A percentile compares a stretch with the other conserved stretches of the same genome.
These are phyloP conservation scores for Suillus brevipes DNA, from an alignment of 768 basidiomycete species.

Conservation along the genomic window DNA sequence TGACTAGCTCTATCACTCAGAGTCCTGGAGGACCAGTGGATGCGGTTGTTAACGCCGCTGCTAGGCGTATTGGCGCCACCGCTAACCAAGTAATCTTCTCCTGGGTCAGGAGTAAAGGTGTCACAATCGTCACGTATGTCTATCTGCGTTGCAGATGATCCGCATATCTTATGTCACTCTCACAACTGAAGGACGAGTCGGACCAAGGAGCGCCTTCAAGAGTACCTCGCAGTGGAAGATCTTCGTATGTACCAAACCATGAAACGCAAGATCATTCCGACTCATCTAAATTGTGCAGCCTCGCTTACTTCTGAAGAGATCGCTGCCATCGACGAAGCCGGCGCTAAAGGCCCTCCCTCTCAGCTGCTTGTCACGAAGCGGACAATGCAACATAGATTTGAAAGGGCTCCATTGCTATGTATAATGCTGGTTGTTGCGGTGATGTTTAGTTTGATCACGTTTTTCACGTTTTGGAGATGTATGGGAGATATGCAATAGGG, in stretches of 20 bases:
- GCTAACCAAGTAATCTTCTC: conserved; percentile 66
- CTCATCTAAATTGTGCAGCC: conserved; percentile 32
- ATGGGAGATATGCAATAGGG: background rate
- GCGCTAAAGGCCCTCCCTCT: conserved; percentile 46
- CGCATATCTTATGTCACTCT: conserved; percentile 5
- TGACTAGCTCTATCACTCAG: conserved; percentile 54
- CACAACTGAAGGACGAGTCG: conserved; percentile 53
- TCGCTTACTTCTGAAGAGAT: conserved; percentile 58
- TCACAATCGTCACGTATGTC: conserved; percentile 62
- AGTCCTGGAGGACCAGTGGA: conserved; percentile 69
- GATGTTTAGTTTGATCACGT: background rate
- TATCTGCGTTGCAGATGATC: background rate
- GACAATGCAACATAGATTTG: background rate
- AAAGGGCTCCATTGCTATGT: background rate
- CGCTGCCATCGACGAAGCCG: conserved; percentile 62
- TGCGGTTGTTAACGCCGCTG: conserved; percentile 49
- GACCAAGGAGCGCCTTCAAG: conserved; percentile 57
- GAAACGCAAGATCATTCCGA: background rate
- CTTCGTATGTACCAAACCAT: conserved; percentile 37
- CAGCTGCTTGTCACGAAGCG: background rate
- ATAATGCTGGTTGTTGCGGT: background rate
- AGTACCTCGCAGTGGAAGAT: conserved; percentile 69
- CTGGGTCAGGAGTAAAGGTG: conserved; percentile 70
- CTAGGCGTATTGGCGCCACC: conserved; percentile 53
- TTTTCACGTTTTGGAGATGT: background rate